Evolutionary conservation across 2,329 filamentous ascomycete species (phyloP).

Genomic region (Curvularia verruculosa): DNA sequence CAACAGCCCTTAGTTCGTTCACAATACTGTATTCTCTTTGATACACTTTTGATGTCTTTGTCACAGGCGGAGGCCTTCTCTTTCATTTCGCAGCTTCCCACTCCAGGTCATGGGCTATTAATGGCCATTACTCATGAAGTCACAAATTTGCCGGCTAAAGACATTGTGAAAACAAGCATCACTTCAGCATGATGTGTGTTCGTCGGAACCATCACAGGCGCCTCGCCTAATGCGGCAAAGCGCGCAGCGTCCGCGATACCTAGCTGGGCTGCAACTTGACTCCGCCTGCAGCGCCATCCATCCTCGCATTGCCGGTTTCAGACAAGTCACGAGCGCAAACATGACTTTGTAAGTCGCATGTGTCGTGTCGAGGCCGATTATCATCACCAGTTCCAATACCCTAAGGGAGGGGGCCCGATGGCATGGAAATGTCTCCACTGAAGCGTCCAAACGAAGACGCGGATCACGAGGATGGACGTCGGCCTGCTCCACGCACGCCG

Average conservation of each 20-base stretch:
- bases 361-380: slow-evolving; percentile 10
- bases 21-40: no score
- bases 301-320: slow-evolving; percentile 5
- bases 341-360: background rate
- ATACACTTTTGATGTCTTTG: no score
- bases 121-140: no score
- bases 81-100: no score
- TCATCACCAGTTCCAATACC: slow-evolving; percentile 11
- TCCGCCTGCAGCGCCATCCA: slow-evolving; percentile 1
- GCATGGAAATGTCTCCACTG: slow-evolving; percentile 68
- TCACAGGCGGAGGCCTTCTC: no score
- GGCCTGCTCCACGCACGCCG: slow-evolving; percentile 32
- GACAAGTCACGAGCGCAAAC: slow-evolving; percentile 7
- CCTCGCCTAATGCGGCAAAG: background rate
- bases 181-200: background rate
- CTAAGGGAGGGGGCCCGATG: slow-evolving; percentile 23
- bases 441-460: slow-evolving; percentile 41
- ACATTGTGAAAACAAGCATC: background rate
- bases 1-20: no score
- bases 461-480: slow-evolving; percentile 37
- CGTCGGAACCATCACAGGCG: background rate
- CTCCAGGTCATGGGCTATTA: no score
- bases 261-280: background rate
- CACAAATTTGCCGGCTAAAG: no score
- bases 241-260: background rate